Percentiles rank a stretch among this genome's conserved stretches.
phyloP scores from a whole-genome alignment of 1,139 yeast species.

The Barnettozyma hawaiiensis region DNA sequence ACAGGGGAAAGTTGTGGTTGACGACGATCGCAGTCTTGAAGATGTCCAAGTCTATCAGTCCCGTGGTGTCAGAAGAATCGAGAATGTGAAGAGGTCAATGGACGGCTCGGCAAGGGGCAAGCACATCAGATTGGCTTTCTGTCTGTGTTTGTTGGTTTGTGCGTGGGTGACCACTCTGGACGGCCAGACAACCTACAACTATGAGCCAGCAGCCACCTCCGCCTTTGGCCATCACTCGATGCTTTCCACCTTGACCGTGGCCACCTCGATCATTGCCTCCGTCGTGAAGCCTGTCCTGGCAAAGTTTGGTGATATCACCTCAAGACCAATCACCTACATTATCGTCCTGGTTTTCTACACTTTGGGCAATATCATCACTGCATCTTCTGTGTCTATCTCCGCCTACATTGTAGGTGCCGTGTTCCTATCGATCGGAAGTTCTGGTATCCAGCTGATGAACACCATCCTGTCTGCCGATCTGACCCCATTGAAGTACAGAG shows the following conservation, averaged over 20 bases:
- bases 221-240: slow-evolving; percentile 32
- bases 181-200: slow-evolving; percentile 33
- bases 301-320: slow-evolving; percentile 30
- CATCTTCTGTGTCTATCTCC: slow-evolving; percentile 28
- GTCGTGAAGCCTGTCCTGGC: slow-evolving; percentile 30
- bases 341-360: slow-evolving; percentile 27
- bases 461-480: slow-evolving; percentile 32
- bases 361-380: slow-evolving; percentile 30
- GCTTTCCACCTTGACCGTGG: slow-evolving; percentile 33
- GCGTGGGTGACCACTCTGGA: slow-evolving; percentile 37
- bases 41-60: slow-evolving; percentile 12
- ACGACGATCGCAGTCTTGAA: not conserved
- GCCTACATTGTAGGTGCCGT: slow-evolving; percentile 33
- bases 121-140: slow-evolving; percentile 17
- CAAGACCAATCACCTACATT: slow-evolving; percentile 29
- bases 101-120: slow-evolving; percentile 16
- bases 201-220: slow-evolving; percentile 33
- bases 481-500: slow-evolving; percentile 34
- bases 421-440: slow-evolving; percentile 28
- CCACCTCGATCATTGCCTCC: slow-evolving; percentile 30
- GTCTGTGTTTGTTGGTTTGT: slow-evolving; percentile 31
- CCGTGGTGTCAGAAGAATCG: slow-evolving; percentile 32
- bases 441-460: slow-evolving; percentile 28
- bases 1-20: too few relatives aligned
- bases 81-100: slow-evolving; percentile 28